These are phyloP conservation scores for Phytopythium delawarense DNA, from an alignment of 352 stramenopile genomes.

Conservation along the genomic window DNA sequence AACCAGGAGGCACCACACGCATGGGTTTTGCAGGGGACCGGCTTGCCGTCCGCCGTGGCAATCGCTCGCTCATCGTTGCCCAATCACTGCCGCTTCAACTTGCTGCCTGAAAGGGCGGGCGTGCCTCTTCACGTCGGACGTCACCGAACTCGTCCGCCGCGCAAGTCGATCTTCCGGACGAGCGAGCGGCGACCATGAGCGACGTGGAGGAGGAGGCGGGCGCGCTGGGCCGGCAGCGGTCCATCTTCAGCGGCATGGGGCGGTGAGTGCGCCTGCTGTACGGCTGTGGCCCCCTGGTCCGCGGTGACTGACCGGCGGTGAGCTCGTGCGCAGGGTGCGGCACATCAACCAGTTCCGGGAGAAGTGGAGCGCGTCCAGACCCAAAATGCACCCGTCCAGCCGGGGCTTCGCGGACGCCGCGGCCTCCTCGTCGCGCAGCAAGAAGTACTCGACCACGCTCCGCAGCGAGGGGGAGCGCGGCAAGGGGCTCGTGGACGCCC, in stretches of 20 bases:
- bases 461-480: constrained; percentile 13
- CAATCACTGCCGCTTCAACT: no score
- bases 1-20: no score
- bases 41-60: no score
- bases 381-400: constrained; percentile 3
- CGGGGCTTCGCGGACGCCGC: constrained; percentile 3
- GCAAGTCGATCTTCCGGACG: background rate
- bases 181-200: constrained; percentile 17
- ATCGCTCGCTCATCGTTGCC: no score
- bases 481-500: constrained; percentile 1
- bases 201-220: constrained; percentile 34
- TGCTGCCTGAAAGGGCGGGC: no score
- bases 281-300: background rate
- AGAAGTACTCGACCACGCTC: constrained; percentile 11
- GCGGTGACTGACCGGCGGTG: background rate
- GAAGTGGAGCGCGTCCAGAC: constrained; percentile 33
- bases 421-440: constrained; percentile 10
- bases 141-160: no score
- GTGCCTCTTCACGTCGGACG: no score
- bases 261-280: constrained; percentile 7
- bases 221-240: constrained; percentile 30
- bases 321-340: constrained; percentile 27
- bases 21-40: no score
- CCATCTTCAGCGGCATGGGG: constrained; percentile 46
- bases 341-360: constrained; percentile 50